phyloP scores from a whole-genome alignment of 1,284 basidiomycete species.

The Termitomyces sp. region DNA sequence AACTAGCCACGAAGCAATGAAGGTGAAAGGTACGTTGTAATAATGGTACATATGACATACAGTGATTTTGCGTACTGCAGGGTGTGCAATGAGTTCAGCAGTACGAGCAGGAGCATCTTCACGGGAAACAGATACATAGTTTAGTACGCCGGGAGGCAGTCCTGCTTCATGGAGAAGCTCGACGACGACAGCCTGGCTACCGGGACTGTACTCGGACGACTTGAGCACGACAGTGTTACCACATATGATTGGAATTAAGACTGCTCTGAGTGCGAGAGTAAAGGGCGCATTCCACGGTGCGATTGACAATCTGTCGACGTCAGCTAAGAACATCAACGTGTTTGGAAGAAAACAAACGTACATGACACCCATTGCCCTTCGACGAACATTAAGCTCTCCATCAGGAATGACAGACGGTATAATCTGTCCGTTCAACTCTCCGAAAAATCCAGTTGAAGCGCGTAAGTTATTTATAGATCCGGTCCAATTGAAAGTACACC shows the following conservation, averaged over 20 bases:
- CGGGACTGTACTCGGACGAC: conserved; percentile 52
- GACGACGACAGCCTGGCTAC: conserved; percentile 42
- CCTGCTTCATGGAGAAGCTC: conserved; percentile 55
- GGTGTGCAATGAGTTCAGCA: conserved; percentile 52
- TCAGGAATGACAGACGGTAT: conserved; percentile 29
- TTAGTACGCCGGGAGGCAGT: conserved; percentile 56
- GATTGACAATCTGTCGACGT: conserved; percentile 29
- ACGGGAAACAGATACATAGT: conserved; percentile 49
- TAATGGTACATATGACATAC: conserved; percentile 30
- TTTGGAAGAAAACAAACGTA: conserved; percentile 14
- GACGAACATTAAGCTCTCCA: conserved; percentile 25
- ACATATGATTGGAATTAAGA: conserved; percentile 50
- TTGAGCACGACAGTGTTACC: conserved; percentile 65
- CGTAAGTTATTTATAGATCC: conserved; percentile 22
- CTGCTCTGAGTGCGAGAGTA: conserved; percentile 42
- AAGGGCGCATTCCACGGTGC: conserved; percentile 46
- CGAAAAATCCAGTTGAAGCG: conserved; percentile 22
- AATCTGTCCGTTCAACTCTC: conserved; percentile 26
- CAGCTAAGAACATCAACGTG: not conserved
- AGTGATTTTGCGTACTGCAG: conserved; percentile 41
- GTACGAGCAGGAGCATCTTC: conserved; percentile 40
- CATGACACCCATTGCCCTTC: conserved; percentile 36
- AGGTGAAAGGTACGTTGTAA: not conserved
- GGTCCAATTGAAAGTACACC: conserved; percentile 22
- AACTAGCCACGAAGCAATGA: conserved; percentile 36